These are phyloP conservation scores for Malus orientalis DNA, from an alignment of 306 rosid genomes.

Conservation along the genomic window DNA sequence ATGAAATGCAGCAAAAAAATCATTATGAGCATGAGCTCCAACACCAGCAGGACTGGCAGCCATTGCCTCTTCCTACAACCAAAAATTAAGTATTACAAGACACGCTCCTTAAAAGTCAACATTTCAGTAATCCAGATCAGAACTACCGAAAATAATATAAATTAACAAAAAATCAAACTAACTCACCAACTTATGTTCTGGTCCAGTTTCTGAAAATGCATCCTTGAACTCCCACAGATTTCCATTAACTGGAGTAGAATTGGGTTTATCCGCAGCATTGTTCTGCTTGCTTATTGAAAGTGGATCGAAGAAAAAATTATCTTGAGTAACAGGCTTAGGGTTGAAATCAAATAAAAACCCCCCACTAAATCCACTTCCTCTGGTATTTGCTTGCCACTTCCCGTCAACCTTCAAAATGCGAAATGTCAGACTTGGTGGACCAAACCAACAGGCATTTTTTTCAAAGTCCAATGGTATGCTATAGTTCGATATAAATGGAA, in stretches of 20 bases:
- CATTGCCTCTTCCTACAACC: conserved; percentile 41
- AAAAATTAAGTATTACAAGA: conserved; percentile 18
- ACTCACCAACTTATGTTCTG: conserved; percentile 45
- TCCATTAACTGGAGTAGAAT: conserved; percentile 10
- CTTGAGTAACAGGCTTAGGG: conserved; percentile 22
- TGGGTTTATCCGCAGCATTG: conserved; percentile 18
- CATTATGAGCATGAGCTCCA: conserved; percentile 19
- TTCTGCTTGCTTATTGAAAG: conserved; percentile 20
- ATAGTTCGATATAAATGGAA: neutral
- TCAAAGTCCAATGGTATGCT: neutral
- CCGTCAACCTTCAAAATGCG: conserved; percentile 34
- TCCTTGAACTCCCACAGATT: conserved; percentile 36
- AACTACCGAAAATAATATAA: neutral
- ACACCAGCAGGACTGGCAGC: conserved; percentile 21
- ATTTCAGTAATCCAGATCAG: neutral
- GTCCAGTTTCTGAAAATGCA: conserved; percentile 34
- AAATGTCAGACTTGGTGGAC: conserved; percentile 20
- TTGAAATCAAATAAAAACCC: conserved; percentile 45
- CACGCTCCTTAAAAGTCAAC: conserved; percentile 1
- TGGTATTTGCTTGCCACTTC: conserved; percentile 19
- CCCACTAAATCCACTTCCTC: conserved; percentile 15
- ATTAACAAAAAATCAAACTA: conserved; percentile 7
- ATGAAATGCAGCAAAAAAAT: conserved; percentile 28
- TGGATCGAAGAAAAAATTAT: conserved; percentile 15
- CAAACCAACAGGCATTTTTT: neutral